Base-by-base conservation (phyloP, 805 yeast genomes). In the Lachancea sp. region DNA sequence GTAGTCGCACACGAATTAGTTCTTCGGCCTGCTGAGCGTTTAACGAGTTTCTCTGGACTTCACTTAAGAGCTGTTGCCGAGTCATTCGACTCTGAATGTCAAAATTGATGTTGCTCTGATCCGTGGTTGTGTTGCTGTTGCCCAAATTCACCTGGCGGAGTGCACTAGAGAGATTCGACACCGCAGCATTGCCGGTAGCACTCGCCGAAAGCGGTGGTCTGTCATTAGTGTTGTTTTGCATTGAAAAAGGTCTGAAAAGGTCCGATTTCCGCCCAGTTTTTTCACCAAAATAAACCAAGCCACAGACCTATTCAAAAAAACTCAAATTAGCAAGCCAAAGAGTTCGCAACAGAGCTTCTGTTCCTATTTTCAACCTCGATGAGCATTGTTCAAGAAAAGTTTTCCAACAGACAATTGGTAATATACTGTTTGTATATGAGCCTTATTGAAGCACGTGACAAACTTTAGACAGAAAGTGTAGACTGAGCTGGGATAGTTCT, bases 131-230 rank as follows among this genome's bases (percentile, higher is more conserved):
- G 47, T 55, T 52, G 42, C 59, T 57, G 43, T 54, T 62, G 17
- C 63, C 60, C 31, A 64, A 36, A 44, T 60, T 59, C n/a, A 64
- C 66, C 41, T 60, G 63, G 37, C 63, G 64, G 29, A 64, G 54
- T 8, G 68, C 68, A 41, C 56, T 62, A 8, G 68, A 64, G 26
- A 64, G 49, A 31, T 63, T 60, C 3, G 69, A 63, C 27, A 71
- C 57, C 5, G 50, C 46, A 18, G 44, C 32, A 30, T 32, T 41
- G n/a, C 29, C 41, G 6, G 41, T 12, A 16, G 32, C 35, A 15
- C 35, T 27, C 12, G 36, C 41, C 15, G 18, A 33, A 17, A 37
- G 38, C 19, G 43, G 27, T 32, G 35, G 44, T 22, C 30, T 41
- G 22, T 30, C 39, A 6, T 36, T 36, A 9, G 34, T 37, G 16